Percentiles rank a stretch among this genome's conserved stretches.
These are phyloP conservation scores for Penicillium cataractarum DNA, from an alignment of 495 filamentous ascomycete species.

Conservation along the genomic window DNA sequence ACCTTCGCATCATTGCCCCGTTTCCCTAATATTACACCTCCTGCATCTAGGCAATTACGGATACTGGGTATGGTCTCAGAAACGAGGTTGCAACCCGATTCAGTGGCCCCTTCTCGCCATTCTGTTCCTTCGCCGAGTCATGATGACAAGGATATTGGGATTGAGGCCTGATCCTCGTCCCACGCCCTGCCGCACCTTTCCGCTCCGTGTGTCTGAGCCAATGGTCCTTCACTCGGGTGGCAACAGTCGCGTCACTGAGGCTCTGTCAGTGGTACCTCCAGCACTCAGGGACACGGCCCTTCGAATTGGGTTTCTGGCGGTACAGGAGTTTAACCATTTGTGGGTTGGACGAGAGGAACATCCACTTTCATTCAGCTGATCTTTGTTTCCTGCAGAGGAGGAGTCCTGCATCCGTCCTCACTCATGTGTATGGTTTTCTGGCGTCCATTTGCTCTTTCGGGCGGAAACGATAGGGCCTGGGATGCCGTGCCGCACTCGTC, in stretches of 20 bases:
- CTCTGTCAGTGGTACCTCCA: conserved; percentile 42
- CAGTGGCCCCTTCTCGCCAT: conserved; percentile 10
- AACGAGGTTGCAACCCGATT: conserved; percentile 34
- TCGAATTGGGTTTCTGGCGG: conserved; percentile 30
- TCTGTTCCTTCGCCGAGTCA: conserved; percentile 19
- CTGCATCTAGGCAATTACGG: conserved; percentile 21
- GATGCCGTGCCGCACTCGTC: conserved; percentile 39
- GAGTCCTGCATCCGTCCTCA: conserved; percentile 49
- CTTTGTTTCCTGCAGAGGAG: conserved; percentile 48
- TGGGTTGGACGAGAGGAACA: conserved; percentile 24
- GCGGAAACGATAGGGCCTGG: conserved; percentile 44
- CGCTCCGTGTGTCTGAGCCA: conserved; percentile 31
- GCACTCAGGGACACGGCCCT: conserved; percentile 30
- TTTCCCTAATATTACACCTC: conserved; percentile 19
- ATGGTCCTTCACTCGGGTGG: conserved; percentile 29
- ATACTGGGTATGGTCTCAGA: conserved; percentile 25
- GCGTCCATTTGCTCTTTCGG: conserved; percentile 34
- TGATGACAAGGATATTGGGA: conserved; percentile 27
- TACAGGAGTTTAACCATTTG: conserved; percentile 15
- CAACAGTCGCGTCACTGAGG: conserved; percentile 33
- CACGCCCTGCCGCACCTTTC: conserved; percentile 30
- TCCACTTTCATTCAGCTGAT: conserved; percentile 53
- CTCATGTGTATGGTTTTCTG: conserved; percentile 49
- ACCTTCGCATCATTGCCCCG: conserved; percentile 18
- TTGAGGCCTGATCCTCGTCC: conserved; percentile 24